A percentile compares a stretch with the other conserved stretches of the same genome.
These are phyloP conservation scores for Berberis vulgaris DNA, from an alignment of 164 flowering plant genomes.

Conservation along the genomic window DNA sequence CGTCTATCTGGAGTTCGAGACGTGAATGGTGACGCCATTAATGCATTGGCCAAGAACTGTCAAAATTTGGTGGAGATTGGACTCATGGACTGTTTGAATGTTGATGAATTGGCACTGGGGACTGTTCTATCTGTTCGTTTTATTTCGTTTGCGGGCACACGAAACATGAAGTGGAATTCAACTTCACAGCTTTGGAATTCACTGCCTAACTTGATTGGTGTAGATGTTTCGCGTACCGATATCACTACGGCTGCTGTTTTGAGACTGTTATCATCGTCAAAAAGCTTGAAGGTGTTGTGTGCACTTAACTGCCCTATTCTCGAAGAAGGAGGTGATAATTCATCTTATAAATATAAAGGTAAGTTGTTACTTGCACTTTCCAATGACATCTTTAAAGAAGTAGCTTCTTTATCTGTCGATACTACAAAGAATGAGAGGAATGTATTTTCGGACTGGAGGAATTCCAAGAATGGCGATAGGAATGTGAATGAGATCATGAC, in stretches of 20 bases:
- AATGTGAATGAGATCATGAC: constrained; percentile 54
- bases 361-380: constrained; percentile 59
- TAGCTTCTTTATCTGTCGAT: constrained; percentile 56
- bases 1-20: constrained; percentile 84
- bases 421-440: constrained; percentile 30
- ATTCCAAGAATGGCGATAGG: constrained; percentile 30
- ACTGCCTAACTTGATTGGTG: constrained; percentile 60
- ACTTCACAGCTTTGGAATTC: constrained; percentile 56
- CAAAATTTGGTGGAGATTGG: constrained; percentile 63
- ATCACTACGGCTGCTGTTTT: constrained; percentile 44
- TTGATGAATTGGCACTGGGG: constrained; percentile 65
- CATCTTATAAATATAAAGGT: constrained; percentile 36
- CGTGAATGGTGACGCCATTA: constrained; percentile 60
- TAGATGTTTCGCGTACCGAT: constrained; percentile 93
- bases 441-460: constrained; percentile 66
- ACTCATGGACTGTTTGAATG: constrained; percentile 68
- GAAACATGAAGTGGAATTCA: constrained; percentile 61
- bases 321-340: constrained; percentile 53
- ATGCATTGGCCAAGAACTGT: constrained; percentile 70
- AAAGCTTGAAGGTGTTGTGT: constrained; percentile 68
- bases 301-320: constrained; percentile 70
- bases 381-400: constrained; percentile 57
- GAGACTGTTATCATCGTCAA: constrained; percentile 50
- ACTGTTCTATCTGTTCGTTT: constrained; percentile 53
- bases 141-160: constrained; percentile 82